Evolutionary conservation across 1,284 basidiomycete species (phyloP), one percentile per base, ranked within the genome.

Genomic region (Agaricales sp.): DNA sequence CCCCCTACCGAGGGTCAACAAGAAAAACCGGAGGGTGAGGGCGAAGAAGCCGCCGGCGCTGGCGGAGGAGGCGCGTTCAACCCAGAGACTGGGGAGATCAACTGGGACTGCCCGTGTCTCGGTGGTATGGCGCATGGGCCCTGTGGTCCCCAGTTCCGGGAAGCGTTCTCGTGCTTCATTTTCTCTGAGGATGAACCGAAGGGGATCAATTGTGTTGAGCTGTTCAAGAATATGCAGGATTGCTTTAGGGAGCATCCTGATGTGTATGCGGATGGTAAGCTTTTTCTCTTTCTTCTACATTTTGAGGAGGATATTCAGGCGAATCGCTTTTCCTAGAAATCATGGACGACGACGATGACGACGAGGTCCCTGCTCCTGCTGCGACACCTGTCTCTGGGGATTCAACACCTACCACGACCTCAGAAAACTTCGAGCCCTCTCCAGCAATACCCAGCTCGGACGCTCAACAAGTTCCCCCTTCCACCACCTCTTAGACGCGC

Each of bases 101-200:
- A 97, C 70, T 97, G 93, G 92, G 92, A 95, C 64, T 97, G 92
- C 63, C 91, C 92, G 1, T 99, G 95, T 65, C 80, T 99, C 11
- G 95, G 95, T 21, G 96, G 95, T 50, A 98, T 99, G 96, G 94
- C 96, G 2, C 77, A 97, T 60, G 96, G 96, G 3, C 92, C 94
- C 1, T 99, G 95, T 61, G 95, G 95, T 11, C 76, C 80, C 55
- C 78, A 98, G 60, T 99, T 99, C 74, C 86, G 90, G 58, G 87
- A 86, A 53, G 95, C 96, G 0, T 99, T 99, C 71, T 92, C 91
- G 38, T 99, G 95, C 70, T 99, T 99, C 59, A 82, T 99, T 3
- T 88, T 81, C 66, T 94, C 90, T 6, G 92, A 97, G 63, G 78
- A 82, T 50, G 96, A 99, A 60, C 95, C 95, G 1, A 99, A 99